Evolutionary conservation across 257 asterid species (phyloP).

Genomic region (Euphrasia confusa): DNA sequence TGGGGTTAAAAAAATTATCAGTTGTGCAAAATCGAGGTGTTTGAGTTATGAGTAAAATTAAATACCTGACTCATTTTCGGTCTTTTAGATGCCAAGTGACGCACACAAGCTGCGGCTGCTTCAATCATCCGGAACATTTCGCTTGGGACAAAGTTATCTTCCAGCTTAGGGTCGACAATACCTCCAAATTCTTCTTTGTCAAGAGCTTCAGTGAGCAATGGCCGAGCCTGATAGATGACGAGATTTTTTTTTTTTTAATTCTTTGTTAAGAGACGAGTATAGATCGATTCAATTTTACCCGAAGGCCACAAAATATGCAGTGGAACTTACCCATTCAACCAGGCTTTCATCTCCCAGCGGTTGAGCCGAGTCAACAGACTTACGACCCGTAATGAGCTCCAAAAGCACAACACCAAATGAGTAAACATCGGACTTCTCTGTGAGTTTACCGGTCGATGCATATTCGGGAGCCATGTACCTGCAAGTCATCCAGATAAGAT

Average conservation of each 20-base stretch:
- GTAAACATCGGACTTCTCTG: constrained; percentile 78
- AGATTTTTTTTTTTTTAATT: no score
- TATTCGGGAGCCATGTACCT: constrained; percentile 92
- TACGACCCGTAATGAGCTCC: constrained; percentile 88
- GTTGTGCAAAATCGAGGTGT: neutral
- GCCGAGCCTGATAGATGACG: constrained; percentile 57
- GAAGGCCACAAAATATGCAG: neutral
- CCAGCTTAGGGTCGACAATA: constrained; percentile 54
- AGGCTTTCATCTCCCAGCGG: constrained; percentile 87
- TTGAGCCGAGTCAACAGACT: constrained; percentile 77
- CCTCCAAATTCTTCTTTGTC: constrained; percentile 57
- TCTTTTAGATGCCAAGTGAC: constrained; percentile 72
- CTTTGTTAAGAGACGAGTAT: neutral
- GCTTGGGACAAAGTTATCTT: constrained; percentile 40
- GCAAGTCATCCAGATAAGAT: constrained; percentile 28
- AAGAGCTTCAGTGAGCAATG: constrained; percentile 64
- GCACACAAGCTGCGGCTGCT: constrained; percentile 94
- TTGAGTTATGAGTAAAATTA: neutral
- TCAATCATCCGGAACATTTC: constrained; percentile 84
- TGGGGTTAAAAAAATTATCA: neutral
- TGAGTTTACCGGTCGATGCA: constrained; percentile 84
- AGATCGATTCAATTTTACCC: neutral
- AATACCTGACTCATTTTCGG: constrained; percentile 77
- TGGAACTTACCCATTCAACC: constrained; percentile 72
- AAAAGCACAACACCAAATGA: constrained; percentile 85